Conservation (phyloP, 2,329 filamentous ascomycete genomes). For the Pseudogymnoascus sp. region DNA sequence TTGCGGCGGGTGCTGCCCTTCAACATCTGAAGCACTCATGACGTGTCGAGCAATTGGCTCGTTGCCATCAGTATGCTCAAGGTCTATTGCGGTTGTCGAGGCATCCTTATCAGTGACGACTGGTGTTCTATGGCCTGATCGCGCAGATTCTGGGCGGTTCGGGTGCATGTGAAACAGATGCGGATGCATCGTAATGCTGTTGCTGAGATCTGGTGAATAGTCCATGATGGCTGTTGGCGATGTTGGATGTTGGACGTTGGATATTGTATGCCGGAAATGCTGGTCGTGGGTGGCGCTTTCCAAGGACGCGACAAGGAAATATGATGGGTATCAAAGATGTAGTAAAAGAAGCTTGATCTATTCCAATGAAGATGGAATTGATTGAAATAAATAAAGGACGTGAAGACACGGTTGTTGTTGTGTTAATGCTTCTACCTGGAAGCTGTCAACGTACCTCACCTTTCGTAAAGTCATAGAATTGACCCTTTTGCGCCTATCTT, state of each 20-base stretch:
- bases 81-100: constrained; percentile 37
- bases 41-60: constrained; percentile 25
- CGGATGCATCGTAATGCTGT: constrained; percentile 28
- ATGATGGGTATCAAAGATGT: background rate
- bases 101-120: constrained; percentile 27
- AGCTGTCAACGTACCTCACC: background rate
- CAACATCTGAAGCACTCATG: constrained; percentile 34
- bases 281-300: background rate
- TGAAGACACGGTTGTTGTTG: constrained; percentile 8
- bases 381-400: background rate
- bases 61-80: constrained; percentile 21
- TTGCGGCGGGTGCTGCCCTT: constrained; percentile 29
- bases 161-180: constrained; percentile 26
- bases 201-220: constrained; percentile 18
- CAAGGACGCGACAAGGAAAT: background rate
- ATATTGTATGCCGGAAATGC: background rate
- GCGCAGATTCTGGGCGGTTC: constrained; percentile 20
- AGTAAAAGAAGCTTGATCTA: background rate
- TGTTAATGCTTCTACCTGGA: constrained; percentile 4
- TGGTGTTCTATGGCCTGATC: constrained; percentile 21
- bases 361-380: background rate
- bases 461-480: background rate
- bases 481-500: background rate
- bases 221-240: background rate
- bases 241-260: background rate